Percentiles rank a stretch among this genome's conserved stretches.
phyloP scores from a whole-genome alignment of 805 yeast genomes.

The Zygotorulaspora florentina region DNA sequence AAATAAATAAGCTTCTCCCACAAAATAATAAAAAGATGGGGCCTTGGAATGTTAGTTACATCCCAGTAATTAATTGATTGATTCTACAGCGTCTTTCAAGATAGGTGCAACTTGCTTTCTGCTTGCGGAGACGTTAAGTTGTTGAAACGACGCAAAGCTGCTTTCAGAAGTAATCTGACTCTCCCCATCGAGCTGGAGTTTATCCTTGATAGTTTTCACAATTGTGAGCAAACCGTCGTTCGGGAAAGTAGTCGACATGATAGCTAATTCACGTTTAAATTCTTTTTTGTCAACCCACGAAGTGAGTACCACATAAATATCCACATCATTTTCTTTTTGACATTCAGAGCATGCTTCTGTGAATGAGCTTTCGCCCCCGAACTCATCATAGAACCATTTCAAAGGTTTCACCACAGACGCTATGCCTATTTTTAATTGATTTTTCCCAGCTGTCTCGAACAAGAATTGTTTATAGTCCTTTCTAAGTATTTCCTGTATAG shows the following conservation, averaged over 20 bases:
- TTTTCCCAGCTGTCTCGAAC: conserved; percentile 31
- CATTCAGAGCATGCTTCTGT: conserved; percentile 23
- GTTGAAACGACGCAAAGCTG: conserved; percentile 33
- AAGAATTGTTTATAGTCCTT: conserved; percentile 82
- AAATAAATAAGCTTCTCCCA: conserved; percentile 16
- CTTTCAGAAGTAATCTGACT: neutral
- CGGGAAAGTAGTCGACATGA: conserved; percentile 18
- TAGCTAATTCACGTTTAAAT: conserved; percentile 45
- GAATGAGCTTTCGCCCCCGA: conserved; percentile 28
- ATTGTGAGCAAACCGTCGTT: conserved; percentile 1
- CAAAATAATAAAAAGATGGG: conserved; percentile 9
- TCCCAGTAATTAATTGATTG: conserved; percentile 3
- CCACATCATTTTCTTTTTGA: conserved; percentile 34
- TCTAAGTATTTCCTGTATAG: conserved; percentile 56
- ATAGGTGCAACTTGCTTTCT: conserved; percentile 84
- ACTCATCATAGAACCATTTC: conserved; percentile 44
- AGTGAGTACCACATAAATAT: conserved; percentile 47
- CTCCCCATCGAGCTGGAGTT: conserved; percentile 11
- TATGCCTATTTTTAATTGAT: conserved; percentile 55
- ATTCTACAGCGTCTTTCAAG: conserved; percentile 26
- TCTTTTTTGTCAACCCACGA: conserved; percentile 35
- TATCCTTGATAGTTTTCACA: conserved; percentile 16
- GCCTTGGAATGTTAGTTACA: conserved; percentile 26
- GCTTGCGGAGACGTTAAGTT: conserved; percentile 59
- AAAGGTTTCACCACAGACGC: conserved; percentile 67